Percentiles rank a stretch among this genome's conserved stretches.
phyloP scores from a whole-genome alignment of 2,329 filamentous ascomycete genomes.

The Microdochium bolleyi region DNA sequence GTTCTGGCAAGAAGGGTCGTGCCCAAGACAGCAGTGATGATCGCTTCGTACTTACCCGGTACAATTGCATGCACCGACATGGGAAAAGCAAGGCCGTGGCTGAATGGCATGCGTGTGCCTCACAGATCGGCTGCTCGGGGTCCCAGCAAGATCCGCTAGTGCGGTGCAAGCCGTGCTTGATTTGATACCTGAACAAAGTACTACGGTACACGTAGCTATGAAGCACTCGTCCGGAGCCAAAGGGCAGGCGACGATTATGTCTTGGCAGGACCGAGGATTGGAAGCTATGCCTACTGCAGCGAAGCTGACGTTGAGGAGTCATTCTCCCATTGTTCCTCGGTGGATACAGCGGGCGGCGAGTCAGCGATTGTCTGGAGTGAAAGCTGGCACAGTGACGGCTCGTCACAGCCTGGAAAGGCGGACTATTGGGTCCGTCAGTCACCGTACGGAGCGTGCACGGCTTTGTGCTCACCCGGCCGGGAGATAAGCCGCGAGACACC shows the following conservation, averaged over 20 bases:
- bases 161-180: neutral
- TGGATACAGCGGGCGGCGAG: too few species aligned
- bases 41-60: neutral
- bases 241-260: too few species aligned
- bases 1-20: neutral
- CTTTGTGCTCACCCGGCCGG: too few species aligned
- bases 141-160: neutral
- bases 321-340: too few species aligned
- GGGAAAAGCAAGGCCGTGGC: neutral
- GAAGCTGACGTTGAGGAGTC: too few species aligned
- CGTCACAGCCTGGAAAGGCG: neutral
- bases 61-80: neutral
- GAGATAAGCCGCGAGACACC: too few species aligned
- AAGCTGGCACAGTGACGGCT: too few species aligned
- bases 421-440: neutral
- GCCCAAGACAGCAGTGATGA: neutral
- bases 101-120: neutral
- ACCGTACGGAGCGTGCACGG: neutral
- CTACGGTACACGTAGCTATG: too few species aligned
- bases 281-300: too few species aligned
- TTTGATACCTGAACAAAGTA: neutral
- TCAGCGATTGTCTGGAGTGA: too few species aligned
- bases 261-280: too few species aligned
- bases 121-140: neutral
- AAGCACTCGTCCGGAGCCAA: too few species aligned